Base-by-base conservation (phyloP, 2,329 filamentous ascomycete genomes). In the Penicillium sp. region DNA sequence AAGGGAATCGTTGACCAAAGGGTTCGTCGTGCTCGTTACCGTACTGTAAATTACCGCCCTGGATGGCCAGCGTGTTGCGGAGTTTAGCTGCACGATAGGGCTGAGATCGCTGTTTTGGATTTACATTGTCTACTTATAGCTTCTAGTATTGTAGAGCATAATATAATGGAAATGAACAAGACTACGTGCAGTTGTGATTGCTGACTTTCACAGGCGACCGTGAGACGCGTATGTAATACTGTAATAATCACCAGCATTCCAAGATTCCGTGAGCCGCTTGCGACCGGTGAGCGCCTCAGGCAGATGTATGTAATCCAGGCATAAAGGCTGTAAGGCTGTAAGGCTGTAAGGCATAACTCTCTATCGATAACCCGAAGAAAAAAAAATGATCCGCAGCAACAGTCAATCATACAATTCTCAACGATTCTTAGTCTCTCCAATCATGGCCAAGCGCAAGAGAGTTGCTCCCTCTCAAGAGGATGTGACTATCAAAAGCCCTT, bases 401-500 rank as follows among this genome's bases (percentile, higher is more conserved):
- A 31, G 30, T 26, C 32, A 33, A 33, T 20, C 34, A 35, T 30
- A 35, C 18, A 14, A 27, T n/a, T 27, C 6, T 27, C 25, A 4
- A 27, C 25, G 12, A 6, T 32, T 31, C n/a, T n/a, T n/a, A n/a
- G n/a, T n/a, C 30, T 35, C 11, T 15, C 25, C 29, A 44, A 42
- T 37, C 32, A 70, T 70, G 67, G 65, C 56, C 3, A 71, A 71
- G 47, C 59, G 68, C 48, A 71, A 71, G 61, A 66, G 66, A 56
- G 64, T 61, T 6, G 57, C 61, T 5, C 33, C 48, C 26, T 28
- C 43, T 20, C 59, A 60, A 42, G 59, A 56, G 18, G 46, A 45
- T 3, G 52, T 54, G 40, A 4, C 43, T 6, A 35, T 38, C 8
- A 48, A 49, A 11, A 45, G 51, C 22, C 50, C 61, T 13, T 48